phyloP scores from a whole-genome alignment of 257 asterid genomes.

The Solanum rostratum region DNA sequence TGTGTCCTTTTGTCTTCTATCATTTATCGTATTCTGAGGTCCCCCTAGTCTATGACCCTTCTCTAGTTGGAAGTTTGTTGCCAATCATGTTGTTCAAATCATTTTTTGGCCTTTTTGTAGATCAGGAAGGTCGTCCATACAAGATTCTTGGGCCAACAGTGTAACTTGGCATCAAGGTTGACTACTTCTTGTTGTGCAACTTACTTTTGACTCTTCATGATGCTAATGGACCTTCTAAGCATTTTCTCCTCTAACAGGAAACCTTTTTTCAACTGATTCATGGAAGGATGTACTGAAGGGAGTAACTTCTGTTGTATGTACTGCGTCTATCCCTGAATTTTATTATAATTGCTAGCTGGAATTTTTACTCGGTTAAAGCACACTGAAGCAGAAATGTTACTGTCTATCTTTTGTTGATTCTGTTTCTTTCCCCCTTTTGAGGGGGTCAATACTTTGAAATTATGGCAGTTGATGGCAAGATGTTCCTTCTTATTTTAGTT shows the following conservation, averaged over 20 bases:
- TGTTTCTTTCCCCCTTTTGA: not conserved
- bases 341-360: not conserved
- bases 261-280: conserved; percentile 65
- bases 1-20: not conserved
- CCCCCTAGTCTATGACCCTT: not conserved
- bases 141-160: conserved; percentile 74
- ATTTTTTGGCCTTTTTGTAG: conserved; percentile 33
- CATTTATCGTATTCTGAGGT: not conserved
- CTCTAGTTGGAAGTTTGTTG: not conserved
- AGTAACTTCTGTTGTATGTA: conserved; percentile 84
- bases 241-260: conserved; percentile 38
- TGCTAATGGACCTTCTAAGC: not conserved
- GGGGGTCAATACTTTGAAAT: not conserved
- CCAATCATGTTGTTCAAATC: conserved; percentile 5
- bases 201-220: not conserved
- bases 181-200: not conserved
- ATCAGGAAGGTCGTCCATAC: conserved; percentile 65
- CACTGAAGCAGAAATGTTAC: not conserved
- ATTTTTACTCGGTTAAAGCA: not conserved
- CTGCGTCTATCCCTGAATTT: not conserved
- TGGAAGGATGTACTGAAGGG: conserved; percentile 92
- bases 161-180: conserved; percentile 90
- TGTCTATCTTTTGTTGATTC: not conserved
- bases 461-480: not conserved
- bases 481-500: not conserved